Evolutionary conservation across 148 eudicot species (phyloP).

Genomic region (Chenopodium berlandieri): DNA sequence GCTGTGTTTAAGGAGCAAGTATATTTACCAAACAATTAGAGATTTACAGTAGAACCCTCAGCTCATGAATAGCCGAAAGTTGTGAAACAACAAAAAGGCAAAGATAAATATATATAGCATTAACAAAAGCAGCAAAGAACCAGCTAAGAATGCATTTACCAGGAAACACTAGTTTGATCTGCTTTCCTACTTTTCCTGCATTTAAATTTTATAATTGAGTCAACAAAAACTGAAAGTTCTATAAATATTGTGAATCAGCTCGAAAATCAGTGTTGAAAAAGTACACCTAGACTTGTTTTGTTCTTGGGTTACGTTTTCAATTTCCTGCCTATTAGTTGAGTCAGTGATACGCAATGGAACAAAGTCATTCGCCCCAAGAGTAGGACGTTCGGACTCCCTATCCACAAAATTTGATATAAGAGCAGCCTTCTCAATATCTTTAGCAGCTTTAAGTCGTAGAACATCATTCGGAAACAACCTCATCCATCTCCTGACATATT

Average conservation of each 20-base stretch:
- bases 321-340: constrained; percentile 33
- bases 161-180: constrained; percentile 10
- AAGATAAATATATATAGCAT: too few relatives aligned
- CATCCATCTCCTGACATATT: constrained; percentile 69
- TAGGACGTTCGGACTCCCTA: constrained; percentile 79
- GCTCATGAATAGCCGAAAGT: background rate
- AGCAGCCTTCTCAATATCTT: constrained; percentile 47
- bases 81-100: too few relatives aligned
- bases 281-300: constrained; percentile 33
- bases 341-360: constrained; percentile 31
- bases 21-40: background rate
- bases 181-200: constrained; percentile 14
- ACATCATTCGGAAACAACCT: constrained; percentile 63
- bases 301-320: constrained; percentile 28
- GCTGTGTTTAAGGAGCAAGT: constrained; percentile 2
- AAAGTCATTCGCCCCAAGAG: constrained; percentile 68
- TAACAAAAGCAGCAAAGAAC: background rate
- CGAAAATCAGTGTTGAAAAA: constrained; percentile 1
- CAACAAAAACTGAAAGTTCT: constrained; percentile 10
- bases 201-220: background rate
- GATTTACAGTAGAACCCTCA: background rate
- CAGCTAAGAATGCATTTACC: constrained; percentile 14
- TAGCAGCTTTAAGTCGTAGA: constrained; percentile 50
- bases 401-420: constrained; percentile 82
- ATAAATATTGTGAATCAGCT: background rate